Evolutionary conservation across 306 rosid species (phyloP).

Genomic region (Prunus fruticosa): DNA sequence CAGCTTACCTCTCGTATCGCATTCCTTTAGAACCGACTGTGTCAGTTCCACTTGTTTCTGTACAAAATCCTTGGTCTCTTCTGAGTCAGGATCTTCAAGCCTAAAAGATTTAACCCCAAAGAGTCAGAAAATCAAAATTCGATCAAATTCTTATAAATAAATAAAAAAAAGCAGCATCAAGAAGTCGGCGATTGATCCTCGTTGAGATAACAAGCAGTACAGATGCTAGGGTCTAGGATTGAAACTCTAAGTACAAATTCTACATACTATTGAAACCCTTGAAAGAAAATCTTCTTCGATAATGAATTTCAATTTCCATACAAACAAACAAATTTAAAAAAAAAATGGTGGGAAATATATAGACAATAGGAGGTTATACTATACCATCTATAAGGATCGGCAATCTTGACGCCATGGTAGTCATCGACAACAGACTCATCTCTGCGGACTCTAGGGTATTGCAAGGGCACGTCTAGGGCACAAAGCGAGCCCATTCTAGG

Average conservation of each 20-base stretch:
- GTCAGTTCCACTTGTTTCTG: constrained; percentile 64
- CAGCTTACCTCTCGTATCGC: constrained; percentile 55
- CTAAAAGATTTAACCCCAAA: constrained; percentile 19
- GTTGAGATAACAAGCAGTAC: no score
- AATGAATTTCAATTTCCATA: no score
- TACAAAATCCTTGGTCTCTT: constrained; percentile 81
- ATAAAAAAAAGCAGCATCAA: neutral
- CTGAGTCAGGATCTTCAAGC: constrained; percentile 92
- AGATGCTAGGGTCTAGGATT: no score
- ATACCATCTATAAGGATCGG: constrained; percentile 85
- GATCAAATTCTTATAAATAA: neutral
- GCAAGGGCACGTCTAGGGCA: constrained; percentile 30
- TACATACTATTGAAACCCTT: no score
- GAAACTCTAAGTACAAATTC: no score
- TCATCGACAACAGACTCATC: constrained; percentile 67
- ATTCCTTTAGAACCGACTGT: constrained; percentile 56
- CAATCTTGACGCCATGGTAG: constrained; percentile 61
- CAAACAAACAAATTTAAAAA: no score
- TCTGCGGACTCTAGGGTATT: constrained; percentile 63
- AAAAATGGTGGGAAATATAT: neutral
- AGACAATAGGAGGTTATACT: neutral
- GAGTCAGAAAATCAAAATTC: neutral
- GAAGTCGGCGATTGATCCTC: neutral
- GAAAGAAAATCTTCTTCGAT: no score
- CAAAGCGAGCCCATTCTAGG: constrained; percentile 55